Base-by-base conservation (phyloP, 83 land plant species). In the Picea abies region DNA sequence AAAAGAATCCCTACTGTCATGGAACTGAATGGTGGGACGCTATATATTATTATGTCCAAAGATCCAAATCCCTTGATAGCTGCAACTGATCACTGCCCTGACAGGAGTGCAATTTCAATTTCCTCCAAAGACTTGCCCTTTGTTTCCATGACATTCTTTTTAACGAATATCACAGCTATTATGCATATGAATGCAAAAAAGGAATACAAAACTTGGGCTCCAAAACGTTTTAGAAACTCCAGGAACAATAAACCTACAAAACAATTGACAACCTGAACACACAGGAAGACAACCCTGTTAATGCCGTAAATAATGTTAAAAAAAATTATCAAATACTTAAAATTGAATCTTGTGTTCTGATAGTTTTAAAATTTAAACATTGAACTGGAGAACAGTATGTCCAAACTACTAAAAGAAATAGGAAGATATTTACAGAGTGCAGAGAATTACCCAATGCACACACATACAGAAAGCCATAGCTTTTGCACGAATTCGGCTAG, bases 381-480 rank as follows among this genome's bases (percentile, higher is more conserved):
- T 35, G 58, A 56, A 56, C 58, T 56, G 58, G 58, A 35, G 6
- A 75, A 22, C 75, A 39, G 49, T 71, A 7, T 10, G 22, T 39
- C 49, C 23, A 71, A 39, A 22, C 2, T 19, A 71, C 41, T 75
- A 22, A 75, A 49, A 22, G 23, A n/a, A 25, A 23, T 47, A 75
- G 58, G 58, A 56, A 56, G 58, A 56, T 56, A 60, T 15, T 9
- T 10, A 49, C 4, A 75, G 35, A 78, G 47, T 15, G 73, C 20
- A 47, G 52, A 32, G 23, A 68, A 89, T 84, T 93, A 96, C 98
- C 98, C 98, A 96, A 62, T 94, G 98, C 20, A 93, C 97, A 76
- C 90, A 93, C 97, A 96, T 91, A 79, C 96, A 92, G 25, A 96
- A 64, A 73, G 98, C 93, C 98, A 96, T 91, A 79, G 98, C 98